These are phyloP conservation scores for Arthrobotrys sphaeroides DNA, from an alignment of 2,329 filamentous ascomycete species.

Conservation along the genomic window DNA sequence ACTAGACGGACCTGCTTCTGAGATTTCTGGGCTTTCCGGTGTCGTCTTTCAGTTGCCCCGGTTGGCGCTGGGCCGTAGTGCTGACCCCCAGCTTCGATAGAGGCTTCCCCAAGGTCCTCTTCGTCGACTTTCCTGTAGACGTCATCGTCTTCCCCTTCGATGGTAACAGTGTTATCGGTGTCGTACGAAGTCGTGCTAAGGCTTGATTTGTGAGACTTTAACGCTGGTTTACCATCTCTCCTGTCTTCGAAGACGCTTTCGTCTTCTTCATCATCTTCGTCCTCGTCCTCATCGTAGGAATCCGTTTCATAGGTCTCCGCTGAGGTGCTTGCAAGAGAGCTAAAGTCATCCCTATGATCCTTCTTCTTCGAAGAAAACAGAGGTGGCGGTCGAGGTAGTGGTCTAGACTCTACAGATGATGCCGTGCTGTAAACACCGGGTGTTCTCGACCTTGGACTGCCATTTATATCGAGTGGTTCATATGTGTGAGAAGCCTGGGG, in stretches of 20 bases:
- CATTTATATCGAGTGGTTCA: slow-evolving; percentile 88
- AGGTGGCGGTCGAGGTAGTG: slow-evolving; percentile 86
- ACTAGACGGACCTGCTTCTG: slow-evolving; percentile 95
- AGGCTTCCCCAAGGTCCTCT: slow-evolving; percentile 58
- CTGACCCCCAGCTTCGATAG: slow-evolving; percentile 67
- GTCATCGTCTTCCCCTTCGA: slow-evolving; percentile 34
- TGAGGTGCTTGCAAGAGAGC: slow-evolving; percentile 70
- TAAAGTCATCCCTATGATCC: slow-evolving; percentile 70
- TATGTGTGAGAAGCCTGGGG: slow-evolving; percentile 78
- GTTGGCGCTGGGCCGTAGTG: slow-evolving; percentile 88
- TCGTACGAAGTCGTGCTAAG: slow-evolving; percentile 44
- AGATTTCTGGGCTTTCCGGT: slow-evolving; percentile 81
- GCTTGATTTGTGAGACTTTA: slow-evolving; percentile 42
- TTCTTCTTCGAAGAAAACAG: slow-evolving; percentile 71
- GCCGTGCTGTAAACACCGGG: slow-evolving; percentile 73
- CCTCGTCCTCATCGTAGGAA: slow-evolving; percentile 67
- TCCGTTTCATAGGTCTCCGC: slow-evolving; percentile 68
- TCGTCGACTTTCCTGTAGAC: slow-evolving; percentile 61
- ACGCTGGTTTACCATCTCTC: slow-evolving; percentile 30
- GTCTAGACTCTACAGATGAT: slow-evolving; percentile 81
- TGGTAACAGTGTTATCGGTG: slow-evolving; percentile 51
- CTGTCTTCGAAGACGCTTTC: slow-evolving; percentile 56
- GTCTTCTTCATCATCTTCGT: slow-evolving; percentile 54
- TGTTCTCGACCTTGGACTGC: slow-evolving; percentile 87
- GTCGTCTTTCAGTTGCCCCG: slow-evolving; percentile 82